These are phyloP conservation scores for Xylaria longipes DNA, from an alignment of 495 filamentous ascomycete species.

Conservation along the genomic window DNA sequence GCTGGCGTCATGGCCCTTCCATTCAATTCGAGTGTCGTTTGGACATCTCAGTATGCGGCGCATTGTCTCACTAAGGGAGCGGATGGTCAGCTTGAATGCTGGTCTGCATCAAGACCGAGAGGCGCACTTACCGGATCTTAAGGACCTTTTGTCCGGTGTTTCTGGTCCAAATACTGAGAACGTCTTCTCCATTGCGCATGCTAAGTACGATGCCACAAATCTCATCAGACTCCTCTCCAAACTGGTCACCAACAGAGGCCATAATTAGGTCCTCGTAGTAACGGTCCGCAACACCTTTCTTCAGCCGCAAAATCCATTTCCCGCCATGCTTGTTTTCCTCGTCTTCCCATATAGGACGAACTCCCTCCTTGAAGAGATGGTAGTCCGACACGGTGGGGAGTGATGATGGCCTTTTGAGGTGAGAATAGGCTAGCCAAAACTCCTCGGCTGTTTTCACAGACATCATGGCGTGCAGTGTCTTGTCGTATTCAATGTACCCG, in stretches of 20 bases:
- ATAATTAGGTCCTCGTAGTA: constrained; percentile 97
- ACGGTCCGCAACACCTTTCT: constrained; percentile 94
- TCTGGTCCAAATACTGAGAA: constrained; percentile 96
- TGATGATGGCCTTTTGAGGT: constrained; percentile 86
- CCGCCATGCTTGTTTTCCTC: constrained; percentile 94
- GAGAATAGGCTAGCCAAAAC: constrained; percentile 90
- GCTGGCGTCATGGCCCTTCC: constrained; percentile 88
- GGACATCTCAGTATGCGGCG: constrained; percentile 87
- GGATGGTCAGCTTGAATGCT: constrained; percentile 20
- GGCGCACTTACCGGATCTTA: constrained; percentile 81
- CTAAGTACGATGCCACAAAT: constrained; percentile 94
- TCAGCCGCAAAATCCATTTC: constrained; percentile 95
- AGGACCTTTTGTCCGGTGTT: constrained; percentile 91
- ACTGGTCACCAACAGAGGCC: constrained; percentile 93
- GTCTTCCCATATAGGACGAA: constrained; percentile 98
- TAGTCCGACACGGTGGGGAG: constrained; percentile 95
- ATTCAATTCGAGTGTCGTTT: constrained; percentile 85
- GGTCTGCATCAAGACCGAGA: neutral
- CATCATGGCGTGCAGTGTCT: constrained; percentile 87
- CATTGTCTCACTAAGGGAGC: constrained; percentile 77
- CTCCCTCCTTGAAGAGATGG: constrained; percentile 96
- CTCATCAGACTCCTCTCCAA: constrained; percentile 90
- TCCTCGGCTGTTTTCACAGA: constrained; percentile 83
- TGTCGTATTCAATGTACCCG: constrained; percentile 95
- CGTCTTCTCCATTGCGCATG: constrained; percentile 93